Conservation (phyloP, 2,329 filamentous ascomycete genomes). For the Fusarium multiceps region DNA sequence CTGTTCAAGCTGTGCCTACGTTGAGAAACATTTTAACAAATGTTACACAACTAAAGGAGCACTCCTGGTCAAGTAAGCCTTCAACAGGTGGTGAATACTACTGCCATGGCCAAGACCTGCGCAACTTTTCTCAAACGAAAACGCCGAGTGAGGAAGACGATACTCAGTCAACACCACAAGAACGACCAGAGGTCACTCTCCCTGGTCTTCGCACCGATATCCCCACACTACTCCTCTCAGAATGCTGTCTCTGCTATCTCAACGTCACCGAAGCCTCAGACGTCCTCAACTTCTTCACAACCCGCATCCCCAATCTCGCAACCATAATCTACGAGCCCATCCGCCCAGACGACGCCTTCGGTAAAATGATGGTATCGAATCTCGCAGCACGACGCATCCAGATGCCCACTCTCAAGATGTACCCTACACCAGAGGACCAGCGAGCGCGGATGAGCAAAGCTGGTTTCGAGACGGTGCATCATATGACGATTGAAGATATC, state of each 20-base stretch:
- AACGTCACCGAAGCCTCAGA: slow-evolving; percentile 70
- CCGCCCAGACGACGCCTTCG: slow-evolving; percentile 84
- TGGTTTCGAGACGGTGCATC: slow-evolving; percentile 67
- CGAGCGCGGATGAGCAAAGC: slow-evolving; percentile 71
- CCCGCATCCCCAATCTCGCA: slow-evolving; percentile 60
- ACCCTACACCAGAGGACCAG: slow-evolving; percentile 76
- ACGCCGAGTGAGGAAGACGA: slow-evolving; percentile 3
- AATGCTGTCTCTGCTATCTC: slow-evolving; percentile 96
- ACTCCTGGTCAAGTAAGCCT: slow-evolving; percentile 58
- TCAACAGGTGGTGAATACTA: slow-evolving; percentile 58
- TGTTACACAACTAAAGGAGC: slow-evolving; percentile 43
- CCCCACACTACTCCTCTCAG: slow-evolving; percentile 89
- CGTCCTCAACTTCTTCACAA: slow-evolving; percentile 74
- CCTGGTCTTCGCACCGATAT: slow-evolving; percentile 64
- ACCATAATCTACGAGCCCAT: slow-evolving; percentile 92
- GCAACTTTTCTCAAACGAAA: slow-evolving; percentile 51
- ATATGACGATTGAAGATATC: slow-evolving; percentile 65
- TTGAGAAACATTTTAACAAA: slow-evolving; percentile 55
- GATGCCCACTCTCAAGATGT: slow-evolving; percentile 83
- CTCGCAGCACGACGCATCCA: slow-evolving; percentile 83
- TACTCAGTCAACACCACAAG: neutral
- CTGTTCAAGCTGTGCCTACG: slow-evolving; percentile 59
- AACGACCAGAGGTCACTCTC: slow-evolving; percentile 27
- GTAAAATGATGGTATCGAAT: slow-evolving; percentile 91
- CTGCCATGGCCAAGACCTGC: slow-evolving; percentile 77